Percentiles rank a stretch among this genome's conserved stretches.
Evolutionary conservation across 2,329 filamentous ascomycete genomes (phyloP).

Genomic region (Neopestalotiopsis sp.): DNA sequence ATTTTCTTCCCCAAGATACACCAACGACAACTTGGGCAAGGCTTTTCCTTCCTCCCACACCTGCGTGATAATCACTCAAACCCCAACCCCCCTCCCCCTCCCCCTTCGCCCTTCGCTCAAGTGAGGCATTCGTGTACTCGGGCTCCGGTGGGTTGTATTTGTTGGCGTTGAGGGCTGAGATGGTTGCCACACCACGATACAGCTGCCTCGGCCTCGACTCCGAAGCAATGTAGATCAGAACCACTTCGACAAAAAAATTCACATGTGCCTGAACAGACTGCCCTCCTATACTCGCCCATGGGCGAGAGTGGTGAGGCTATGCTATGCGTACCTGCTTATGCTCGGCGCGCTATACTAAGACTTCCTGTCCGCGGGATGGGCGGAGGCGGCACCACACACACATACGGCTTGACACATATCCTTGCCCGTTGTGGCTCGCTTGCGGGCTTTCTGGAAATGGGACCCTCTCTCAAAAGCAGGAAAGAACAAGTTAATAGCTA

Average conservation of each 20-base stretch:
- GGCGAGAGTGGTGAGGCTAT: neutral
- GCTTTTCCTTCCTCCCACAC: neutral
- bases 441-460: neutral
- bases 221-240: no score
- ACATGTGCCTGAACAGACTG: conserved; percentile 4
- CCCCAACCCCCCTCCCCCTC: neutral
- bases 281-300: neutral
- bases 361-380: neutral
- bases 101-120: neutral
- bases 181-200: conserved; percentile 3
- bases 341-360: conserved; percentile 5
- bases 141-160: neutral
- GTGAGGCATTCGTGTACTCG: neutral
- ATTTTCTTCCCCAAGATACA: neutral
- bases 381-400: neutral
- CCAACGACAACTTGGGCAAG: neutral
- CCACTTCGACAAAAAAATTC: neutral
- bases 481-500: neutral
- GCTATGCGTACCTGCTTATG: conserved; percentile 8
- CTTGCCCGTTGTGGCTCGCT: neutral
- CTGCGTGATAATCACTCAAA: neutral
- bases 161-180: neutral
- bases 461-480: neutral
- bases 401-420: neutral
- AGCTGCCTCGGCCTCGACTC: conserved; percentile 8